Conservation (phyloP, 2,329 filamentous ascomycete species). For the Penicillium sp. region DNA sequence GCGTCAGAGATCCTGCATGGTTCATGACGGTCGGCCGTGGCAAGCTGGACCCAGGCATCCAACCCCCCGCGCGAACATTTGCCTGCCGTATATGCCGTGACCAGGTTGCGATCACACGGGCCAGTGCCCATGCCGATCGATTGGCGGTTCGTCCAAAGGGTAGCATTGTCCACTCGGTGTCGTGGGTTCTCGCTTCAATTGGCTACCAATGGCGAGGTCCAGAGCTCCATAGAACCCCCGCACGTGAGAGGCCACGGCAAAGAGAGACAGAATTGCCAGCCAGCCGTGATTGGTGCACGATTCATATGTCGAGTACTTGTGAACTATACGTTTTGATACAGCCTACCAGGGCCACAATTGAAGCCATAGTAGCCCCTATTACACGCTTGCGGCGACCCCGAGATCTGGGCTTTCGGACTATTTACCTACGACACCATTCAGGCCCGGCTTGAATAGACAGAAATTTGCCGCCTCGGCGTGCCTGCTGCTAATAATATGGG, state of each 20-base stretch:
- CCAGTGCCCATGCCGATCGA: constrained; percentile 11
- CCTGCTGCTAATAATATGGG: constrained; percentile 1
- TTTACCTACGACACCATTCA: neutral
- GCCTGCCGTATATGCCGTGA: neutral
- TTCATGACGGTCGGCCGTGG: constrained; percentile 11
- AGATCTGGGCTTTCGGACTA: neutral
- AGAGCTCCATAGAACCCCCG: constrained; percentile 4
- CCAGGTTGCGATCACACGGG: neutral
- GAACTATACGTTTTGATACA: neutral
- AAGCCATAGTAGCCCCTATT: neutral
- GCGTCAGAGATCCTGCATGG: constrained; percentile 14
- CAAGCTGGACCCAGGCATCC: constrained; percentile 1
- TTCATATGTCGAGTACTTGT: neutral
- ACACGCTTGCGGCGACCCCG: constrained; percentile 7
- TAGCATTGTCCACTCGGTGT: constrained; percentile 2
- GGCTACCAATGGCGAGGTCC: constrained; percentile 4
- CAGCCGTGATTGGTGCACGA: constrained; percentile 15
- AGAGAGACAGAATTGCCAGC: constrained; percentile 8
- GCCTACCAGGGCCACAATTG: neutral
- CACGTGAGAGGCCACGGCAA: neutral
- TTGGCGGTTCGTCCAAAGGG: constrained; percentile 10
- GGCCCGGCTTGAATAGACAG: neutral
- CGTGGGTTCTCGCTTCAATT: neutral
- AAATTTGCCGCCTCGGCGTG: neutral
- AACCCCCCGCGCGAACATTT: constrained; percentile 2